phyloP scores from a whole-genome alignment of 768 basidiomycete genomes.

The Amanita molliuscula region DNA sequence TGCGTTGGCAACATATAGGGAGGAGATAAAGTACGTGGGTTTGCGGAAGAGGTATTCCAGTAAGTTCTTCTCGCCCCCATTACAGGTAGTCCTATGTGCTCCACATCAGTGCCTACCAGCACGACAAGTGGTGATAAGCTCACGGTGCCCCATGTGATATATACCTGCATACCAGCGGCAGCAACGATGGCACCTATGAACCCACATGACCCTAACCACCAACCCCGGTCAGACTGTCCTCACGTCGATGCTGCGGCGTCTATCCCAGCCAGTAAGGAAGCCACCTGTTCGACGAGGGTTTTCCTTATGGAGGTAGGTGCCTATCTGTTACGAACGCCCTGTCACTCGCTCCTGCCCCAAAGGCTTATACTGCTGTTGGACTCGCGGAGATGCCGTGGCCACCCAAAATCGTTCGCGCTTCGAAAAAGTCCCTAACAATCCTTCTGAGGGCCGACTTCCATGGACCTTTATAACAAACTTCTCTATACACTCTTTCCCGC shows the following conservation, averaged over 20 bases:
- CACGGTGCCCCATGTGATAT: slow-evolving; percentile 68
- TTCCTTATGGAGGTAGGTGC: too few species aligned
- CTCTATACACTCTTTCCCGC: slow-evolving; percentile 24
- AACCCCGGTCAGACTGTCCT: too few species aligned
- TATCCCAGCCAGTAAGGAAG: too few species aligned
- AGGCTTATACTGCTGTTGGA: too few species aligned
- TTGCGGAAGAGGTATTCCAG: slow-evolving; percentile 49
- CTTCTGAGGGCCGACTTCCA: background rate
- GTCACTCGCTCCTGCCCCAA: too few species aligned
- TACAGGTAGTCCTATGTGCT: slow-evolving; percentile 37
- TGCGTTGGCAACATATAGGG: slow-evolving; percentile 42
- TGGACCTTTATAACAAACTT: slow-evolving; percentile 22
- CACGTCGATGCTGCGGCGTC: too few species aligned
- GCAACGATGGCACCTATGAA: slow-evolving; percentile 60
- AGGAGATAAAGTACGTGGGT: slow-evolving; percentile 47
- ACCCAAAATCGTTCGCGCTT: background rate
- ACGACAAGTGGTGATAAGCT: slow-evolving; percentile 8
- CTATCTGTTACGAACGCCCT: too few species aligned
- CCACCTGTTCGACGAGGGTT: too few species aligned
- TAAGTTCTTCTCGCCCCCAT: slow-evolving; percentile 67
- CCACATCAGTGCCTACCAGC: background rate
- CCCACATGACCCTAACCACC: slow-evolving; percentile 42
- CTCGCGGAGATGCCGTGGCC: background rate
- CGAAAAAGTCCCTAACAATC: background rate
- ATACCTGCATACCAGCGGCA: slow-evolving; percentile 57